Evolutionary conservation across 2,329 filamentous ascomycete species (phyloP).

Genomic region (Chrysoporthe puriensis): DNA sequence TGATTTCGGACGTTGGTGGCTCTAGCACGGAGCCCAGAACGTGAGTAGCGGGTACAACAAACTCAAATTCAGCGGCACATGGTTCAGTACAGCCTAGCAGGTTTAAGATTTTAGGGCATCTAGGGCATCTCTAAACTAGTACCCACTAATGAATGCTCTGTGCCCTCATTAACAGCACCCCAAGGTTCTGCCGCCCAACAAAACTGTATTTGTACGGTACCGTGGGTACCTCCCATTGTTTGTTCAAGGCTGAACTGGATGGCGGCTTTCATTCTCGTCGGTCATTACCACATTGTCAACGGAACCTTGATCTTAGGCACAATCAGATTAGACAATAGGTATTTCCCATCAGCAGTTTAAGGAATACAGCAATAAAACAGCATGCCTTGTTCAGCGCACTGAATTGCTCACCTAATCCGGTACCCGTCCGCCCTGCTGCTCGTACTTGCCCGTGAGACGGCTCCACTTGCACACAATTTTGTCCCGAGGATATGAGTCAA

Average conservation of each 20-base stretch:
- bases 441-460: not conserved
- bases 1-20: not conserved
- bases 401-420: not conserved
- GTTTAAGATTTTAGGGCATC: too few species aligned
- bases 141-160: too few species aligned
- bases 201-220: too few species aligned
- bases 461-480: conserved; percentile 10
- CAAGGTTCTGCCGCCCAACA: too few species aligned
- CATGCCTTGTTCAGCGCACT: not conserved
- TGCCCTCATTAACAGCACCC: too few species aligned
- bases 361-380: not conserved
- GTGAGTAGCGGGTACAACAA: not conserved
- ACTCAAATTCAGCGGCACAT: too few species aligned
- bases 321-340: not conserved
- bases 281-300: not conserved
- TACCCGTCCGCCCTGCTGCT: not conserved
- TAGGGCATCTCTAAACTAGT: too few species aligned
- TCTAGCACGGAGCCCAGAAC: not conserved
- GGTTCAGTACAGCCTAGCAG: too few species aligned
- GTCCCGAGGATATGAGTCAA: conserved; percentile 13
- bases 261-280: not conserved
- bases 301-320: not conserved
- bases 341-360: not conserved
- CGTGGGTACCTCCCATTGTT: too few species aligned
- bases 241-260: too few species aligned